Evolutionary conservation across 352 stramenopile genomes (phyloP).

Genomic region (Phytophthora citricola): DNA sequence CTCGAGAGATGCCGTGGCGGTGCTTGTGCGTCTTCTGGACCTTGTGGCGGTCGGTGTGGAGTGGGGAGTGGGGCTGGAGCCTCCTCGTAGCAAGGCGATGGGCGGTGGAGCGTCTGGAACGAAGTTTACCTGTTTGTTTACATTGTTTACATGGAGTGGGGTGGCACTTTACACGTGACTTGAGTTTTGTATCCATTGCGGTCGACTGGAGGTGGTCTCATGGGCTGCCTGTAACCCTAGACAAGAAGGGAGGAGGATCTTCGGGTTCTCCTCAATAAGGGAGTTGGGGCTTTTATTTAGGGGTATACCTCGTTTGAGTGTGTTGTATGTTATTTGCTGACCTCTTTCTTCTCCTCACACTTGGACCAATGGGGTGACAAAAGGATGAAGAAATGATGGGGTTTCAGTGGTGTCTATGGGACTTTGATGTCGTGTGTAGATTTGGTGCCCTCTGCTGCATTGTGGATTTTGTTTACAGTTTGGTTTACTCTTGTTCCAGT

Average conservation of each 20-base stretch:
- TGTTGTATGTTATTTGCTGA: constrained; percentile 72
- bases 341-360: constrained; percentile 78
- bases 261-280: constrained; percentile 7
- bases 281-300: constrained; percentile 4
- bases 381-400: constrained; percentile 79
- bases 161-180: constrained; percentile 15
- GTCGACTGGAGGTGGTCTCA: constrained; percentile 45
- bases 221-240: constrained; percentile 78
- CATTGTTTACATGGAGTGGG: constrained; percentile 19
- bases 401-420: constrained; percentile 52
- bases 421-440: constrained; percentile 19
- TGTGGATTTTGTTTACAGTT: constrained; percentile 19
- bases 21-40: constrained; percentile 5
- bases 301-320: constrained; percentile 24
- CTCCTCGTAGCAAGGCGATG: constrained; percentile 7
- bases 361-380: constrained; percentile 26
- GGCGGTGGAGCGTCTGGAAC: constrained; percentile 19
- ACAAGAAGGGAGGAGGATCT: constrained; percentile 32
- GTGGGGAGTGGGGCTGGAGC: constrained; percentile 12
- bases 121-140: constrained; percentile 14
- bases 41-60: constrained; percentile 19
- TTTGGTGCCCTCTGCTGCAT: constrained; percentile 18
- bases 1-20: neutral
- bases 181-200: constrained; percentile 35
- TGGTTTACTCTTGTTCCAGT: constrained; percentile 14